Evolutionary conservation across 1,284 basidiomycete species (phyloP), one percentile per base, ranked within the genome.

Genomic region (Chiua sp.): DNA sequence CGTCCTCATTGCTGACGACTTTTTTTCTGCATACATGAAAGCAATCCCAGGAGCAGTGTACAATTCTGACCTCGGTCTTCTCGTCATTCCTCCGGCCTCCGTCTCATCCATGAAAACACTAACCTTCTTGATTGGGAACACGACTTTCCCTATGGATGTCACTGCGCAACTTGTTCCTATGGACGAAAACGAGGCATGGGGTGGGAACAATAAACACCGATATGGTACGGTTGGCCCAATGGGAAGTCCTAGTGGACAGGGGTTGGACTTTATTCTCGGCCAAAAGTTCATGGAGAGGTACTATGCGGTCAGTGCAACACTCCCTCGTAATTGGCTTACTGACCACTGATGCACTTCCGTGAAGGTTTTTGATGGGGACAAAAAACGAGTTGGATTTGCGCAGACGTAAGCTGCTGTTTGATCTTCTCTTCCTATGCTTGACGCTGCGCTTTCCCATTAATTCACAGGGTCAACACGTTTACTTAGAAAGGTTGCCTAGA

Each of bases 211-310:
- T 22, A 15, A 33, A 2, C 39, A 61, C 23, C 53, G 47, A n/a
- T 63, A 57, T 20, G 58, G 59, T 10, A 13, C 51, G 8, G 26
- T 65, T 4, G 16, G 18, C 2, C 20, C 54, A 53, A 7, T 55
- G 30, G 56, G 59, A 16, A 22, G 20, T 10, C 2, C 16, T 5
- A 57, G 59, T 16, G 63, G 59, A 30, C 7, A 46, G 7, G 63
- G 62, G 2, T 23, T 59, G 2, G 63, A 65, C 32, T 65, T 65
- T 39, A 57, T 58, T n/a, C 47, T 65, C 26, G 63, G 63, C 35
- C 48, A 57, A 37, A 63, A 57, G 57, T 63, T 63, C 39, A 50
- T 65, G 52, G 62, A 65, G 53, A 50, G 50, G 15, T 65, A 55
- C 46, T 65, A 65, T 47, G 32, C 52, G 20, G 59, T 61, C 35